These are phyloP conservation scores for Silene coronaria DNA, from an alignment of 179 eudicot species.

Conservation along the genomic window DNA sequence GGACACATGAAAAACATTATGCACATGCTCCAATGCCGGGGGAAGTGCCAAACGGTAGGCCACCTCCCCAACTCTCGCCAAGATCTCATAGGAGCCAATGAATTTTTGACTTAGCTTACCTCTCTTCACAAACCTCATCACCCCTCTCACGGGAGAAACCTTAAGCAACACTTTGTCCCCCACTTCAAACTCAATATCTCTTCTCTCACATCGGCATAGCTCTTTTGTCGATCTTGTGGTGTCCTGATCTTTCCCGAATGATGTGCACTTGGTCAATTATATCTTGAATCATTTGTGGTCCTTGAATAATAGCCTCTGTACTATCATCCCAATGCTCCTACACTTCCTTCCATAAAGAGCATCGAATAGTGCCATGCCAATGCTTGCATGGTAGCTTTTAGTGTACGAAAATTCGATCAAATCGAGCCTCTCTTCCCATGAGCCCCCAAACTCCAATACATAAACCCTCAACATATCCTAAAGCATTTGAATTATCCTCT, in stretches of 20 bases:
- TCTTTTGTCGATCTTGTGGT: background rate
- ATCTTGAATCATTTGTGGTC: background rate
- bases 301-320: background rate
- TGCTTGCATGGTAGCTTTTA: no score
- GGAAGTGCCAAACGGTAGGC: no score
- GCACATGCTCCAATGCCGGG: background rate
- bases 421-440: no score
- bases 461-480: no score
- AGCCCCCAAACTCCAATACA: no score
- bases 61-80: no score
- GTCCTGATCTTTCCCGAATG: background rate
- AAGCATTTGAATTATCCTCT: no score
- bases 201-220: background rate
- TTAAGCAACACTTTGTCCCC: background rate
- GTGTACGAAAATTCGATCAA: no score
- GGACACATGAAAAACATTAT: no score
- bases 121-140: background rate
- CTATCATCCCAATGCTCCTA: background rate
- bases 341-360: no score
- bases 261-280: no score
- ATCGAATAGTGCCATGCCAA: no score
- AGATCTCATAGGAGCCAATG: background rate
- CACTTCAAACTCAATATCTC: background rate
- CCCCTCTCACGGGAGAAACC: background rate
- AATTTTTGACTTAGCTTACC: background rate